phyloP scores from a whole-genome alignment of 1,284 basidiomycete genomes.

The Ustilago vetiveriae region DNA sequence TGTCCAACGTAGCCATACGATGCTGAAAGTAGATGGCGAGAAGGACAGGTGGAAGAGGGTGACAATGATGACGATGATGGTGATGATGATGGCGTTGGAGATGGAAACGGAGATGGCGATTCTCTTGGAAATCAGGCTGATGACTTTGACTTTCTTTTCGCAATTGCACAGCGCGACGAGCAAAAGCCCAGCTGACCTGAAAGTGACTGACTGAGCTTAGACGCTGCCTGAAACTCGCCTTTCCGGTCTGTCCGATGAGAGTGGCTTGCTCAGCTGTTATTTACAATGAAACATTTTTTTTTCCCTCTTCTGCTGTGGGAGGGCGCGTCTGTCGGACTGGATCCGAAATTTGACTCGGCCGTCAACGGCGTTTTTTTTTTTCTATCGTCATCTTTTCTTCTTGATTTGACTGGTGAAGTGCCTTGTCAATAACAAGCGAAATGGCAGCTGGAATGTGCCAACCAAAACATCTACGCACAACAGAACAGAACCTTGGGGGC shows the following conservation, averaged over 20 bases:
- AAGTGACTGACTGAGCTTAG: conserved; percentile 1
- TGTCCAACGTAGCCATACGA: conserved; percentile 11
- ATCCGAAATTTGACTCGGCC: conserved; percentile 32
- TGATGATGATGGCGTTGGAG: neutral
- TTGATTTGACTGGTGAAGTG: neutral
- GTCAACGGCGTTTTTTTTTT: neutral
- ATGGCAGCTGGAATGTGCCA: too few relatives aligned
- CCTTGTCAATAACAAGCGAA: too few relatives aligned
- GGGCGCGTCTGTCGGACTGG: too few relatives aligned
- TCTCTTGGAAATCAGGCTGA: neutral
- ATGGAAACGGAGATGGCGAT: neutral
- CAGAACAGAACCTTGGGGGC: too few relatives aligned
- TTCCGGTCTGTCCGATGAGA: conserved; percentile 15
- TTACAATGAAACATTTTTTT: conserved; percentile 8
- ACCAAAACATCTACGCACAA: too few relatives aligned
- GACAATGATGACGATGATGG: neutral
- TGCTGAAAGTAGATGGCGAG: neutral
- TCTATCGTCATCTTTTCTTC: neutral
- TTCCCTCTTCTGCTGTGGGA: too few relatives aligned
- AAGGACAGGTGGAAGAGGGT: neutral
- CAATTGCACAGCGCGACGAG: neutral
- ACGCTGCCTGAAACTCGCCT: too few relatives aligned
- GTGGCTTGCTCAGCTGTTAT: conserved; percentile 17
- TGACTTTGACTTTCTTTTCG: too few relatives aligned
- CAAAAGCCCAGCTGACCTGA: neutral